phyloP scores from a whole-genome alignment of 208 protist genomes.

The Acanthamoeba culbertsoni region DNA sequence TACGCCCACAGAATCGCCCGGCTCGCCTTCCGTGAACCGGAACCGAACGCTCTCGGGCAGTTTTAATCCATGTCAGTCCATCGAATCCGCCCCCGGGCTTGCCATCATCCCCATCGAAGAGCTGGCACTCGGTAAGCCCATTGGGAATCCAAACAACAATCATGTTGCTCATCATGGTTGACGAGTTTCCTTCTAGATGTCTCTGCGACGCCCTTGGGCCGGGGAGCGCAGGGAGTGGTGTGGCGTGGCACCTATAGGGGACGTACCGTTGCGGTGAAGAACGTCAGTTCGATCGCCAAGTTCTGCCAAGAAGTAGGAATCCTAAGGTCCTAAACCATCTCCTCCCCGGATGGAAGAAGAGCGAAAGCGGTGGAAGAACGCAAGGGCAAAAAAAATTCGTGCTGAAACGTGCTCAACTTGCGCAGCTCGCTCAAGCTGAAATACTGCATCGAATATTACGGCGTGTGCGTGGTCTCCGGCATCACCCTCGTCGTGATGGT shows the following conservation, averaged over 20 bases:
- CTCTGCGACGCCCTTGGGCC: neutral
- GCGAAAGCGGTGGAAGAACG: too few relatives aligned
- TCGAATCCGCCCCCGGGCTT: neutral
- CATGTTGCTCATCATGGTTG: neutral
- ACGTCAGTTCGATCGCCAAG: neutral
- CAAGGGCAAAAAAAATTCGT: too few relatives aligned
- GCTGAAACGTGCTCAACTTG: too few relatives aligned
- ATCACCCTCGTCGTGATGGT: slow-evolving; percentile 12
- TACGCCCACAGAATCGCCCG: neutral
- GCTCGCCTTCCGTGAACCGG: neutral
- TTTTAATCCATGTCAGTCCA: neutral
- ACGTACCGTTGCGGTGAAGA: neutral
- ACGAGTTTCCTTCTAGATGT: neutral
- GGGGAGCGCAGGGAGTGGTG: neutral
- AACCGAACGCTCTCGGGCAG: neutral
- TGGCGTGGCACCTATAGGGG: neutral
- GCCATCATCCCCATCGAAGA: neutral
- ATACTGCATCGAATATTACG: slow-evolving; percentile 9
- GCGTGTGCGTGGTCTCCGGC: neutral
- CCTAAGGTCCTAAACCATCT: too few relatives aligned
- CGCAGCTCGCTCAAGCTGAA: slow-evolving; percentile 31
- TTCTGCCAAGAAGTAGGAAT: slow-evolving; percentile 34
- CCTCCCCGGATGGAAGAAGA: too few relatives aligned
- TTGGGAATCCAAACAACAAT: neutral
- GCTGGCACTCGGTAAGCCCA: neutral